A percentile compares a stretch with the other conserved stretches of the same genome.
Evolutionary conservation across 345 rosid species (phyloP).

Genomic region (Euphorbia pulcherrima): DNA sequence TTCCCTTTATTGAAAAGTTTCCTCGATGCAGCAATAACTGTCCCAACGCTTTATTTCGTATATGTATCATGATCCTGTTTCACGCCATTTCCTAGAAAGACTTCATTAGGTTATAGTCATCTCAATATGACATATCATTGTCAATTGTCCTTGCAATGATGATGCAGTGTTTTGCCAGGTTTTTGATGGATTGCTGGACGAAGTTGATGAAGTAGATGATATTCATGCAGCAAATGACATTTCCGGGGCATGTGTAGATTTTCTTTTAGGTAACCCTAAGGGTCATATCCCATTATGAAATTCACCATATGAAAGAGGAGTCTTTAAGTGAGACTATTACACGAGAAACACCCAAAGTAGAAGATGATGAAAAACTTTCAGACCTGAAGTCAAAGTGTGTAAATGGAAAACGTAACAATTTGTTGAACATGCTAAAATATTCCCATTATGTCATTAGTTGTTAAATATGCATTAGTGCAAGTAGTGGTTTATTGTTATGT

Average conservation of each 20-base stretch:
- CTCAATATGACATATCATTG: not conserved
- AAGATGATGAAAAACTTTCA: slow-evolving; percentile 19
- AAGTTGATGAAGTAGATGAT: slow-evolving; percentile 63
- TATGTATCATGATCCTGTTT: not conserved
- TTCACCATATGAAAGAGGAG: slow-evolving; percentile 11
- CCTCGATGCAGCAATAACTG: not conserved
- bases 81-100: not conserved
- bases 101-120: not conserved
- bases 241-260: slow-evolving; percentile 44
- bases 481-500: no score
- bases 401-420: slow-evolving; percentile 17
- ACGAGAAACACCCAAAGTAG: slow-evolving; percentile 1
- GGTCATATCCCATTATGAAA: not conserved
- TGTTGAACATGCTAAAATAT: no score
- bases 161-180: slow-evolving; percentile 40
- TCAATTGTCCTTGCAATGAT: slow-evolving; percentile 12
- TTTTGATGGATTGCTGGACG: slow-evolving; percentile 74
- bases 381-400: slow-evolving; percentile 18
- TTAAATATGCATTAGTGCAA: no score
- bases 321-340: not conserved
- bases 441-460: no score
- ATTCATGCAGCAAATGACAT: slow-evolving; percentile 51
- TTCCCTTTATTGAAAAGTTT: not conserved
- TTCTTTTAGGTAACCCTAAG: slow-evolving; percentile 43
- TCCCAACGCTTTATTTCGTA: not conserved